Percentiles rank a stretch among this genome's conserved stretches.
Evolutionary conservation across 2,329 filamentous ascomycete genomes (phyloP).

Genomic region (Clarireedia paspali): DNA sequence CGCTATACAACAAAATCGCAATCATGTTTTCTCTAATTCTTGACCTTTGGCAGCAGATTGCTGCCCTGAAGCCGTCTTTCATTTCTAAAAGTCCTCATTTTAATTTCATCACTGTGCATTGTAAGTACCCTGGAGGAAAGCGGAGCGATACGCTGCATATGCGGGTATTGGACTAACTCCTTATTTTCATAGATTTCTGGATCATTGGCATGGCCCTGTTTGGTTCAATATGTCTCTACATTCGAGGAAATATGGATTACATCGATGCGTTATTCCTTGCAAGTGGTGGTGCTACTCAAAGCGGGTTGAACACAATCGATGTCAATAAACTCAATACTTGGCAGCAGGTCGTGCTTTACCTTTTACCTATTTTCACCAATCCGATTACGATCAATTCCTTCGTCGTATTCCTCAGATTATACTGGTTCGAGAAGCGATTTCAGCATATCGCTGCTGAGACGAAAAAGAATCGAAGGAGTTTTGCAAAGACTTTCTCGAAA

Average conservation of each 20-base stretch:
- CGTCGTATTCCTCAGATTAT: slow-evolving; percentile 86
- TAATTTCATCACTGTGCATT: slow-evolving; percentile 77
- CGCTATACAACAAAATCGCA: neutral
- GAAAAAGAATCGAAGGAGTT: slow-evolving; percentile 53
- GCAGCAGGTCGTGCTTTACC: slow-evolving; percentile 65
- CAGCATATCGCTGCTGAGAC: slow-evolving; percentile 74
- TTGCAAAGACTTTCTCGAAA: slow-evolving; percentile 54
- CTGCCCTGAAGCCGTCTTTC: slow-evolving; percentile 47
- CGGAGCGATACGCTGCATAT: neutral
- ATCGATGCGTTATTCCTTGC: slow-evolving; percentile 86
- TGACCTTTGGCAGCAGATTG: slow-evolving; percentile 35
- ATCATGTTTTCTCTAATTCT: slow-evolving; percentile 22
- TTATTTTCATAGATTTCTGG: slow-evolving; percentile 56
- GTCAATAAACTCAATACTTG: slow-evolving; percentile 61
- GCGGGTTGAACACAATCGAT: slow-evolving; percentile 77
- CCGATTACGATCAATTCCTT: slow-evolving; percentile 78
- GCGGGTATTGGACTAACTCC: neutral
- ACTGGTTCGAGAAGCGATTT: slow-evolving; percentile 98
- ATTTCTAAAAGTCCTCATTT: slow-evolving; percentile 57
- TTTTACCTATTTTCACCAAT: slow-evolving; percentile 66
- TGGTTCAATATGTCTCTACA: slow-evolving; percentile 71
- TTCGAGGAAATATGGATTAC: slow-evolving; percentile 56
- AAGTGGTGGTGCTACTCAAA: slow-evolving; percentile 82
- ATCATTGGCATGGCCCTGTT: slow-evolving; percentile 67
- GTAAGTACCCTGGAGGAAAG: slow-evolving; percentile 38